These are phyloP conservation scores for Aspergillus pseudoviridinutans DNA, from an alignment of 2,329 filamentous ascomycete genomes.

Conservation along the genomic window DNA sequence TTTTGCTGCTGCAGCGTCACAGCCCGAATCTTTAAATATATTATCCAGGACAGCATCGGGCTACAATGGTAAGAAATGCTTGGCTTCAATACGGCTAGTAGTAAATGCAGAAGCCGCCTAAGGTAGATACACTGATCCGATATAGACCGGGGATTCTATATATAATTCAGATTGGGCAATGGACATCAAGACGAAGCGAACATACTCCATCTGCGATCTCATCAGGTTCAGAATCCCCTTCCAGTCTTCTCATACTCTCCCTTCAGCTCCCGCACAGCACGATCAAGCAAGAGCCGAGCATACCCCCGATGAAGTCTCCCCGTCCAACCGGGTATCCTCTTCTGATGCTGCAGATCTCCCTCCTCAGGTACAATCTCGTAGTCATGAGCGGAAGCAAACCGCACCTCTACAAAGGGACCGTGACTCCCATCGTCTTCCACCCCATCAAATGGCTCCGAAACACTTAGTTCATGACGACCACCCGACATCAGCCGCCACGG, in stretches of 20 bases:
- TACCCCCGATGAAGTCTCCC: conserved; percentile 23
- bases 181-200: too few species aligned
- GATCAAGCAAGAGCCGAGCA: conserved; percentile 23
- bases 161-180: background rate
- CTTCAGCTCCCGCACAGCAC: conserved; percentile 16
- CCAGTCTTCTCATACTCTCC: background rate
- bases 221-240: background rate
- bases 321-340: conserved; percentile 21
- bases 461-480: conserved; percentile 24
- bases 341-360: conserved; percentile 16
- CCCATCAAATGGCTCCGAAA: conserved; percentile 19
- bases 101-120: background rate
- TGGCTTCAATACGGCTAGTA: too few species aligned
- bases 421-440: conserved; percentile 1
- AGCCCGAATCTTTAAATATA: too few species aligned
- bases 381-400: conserved; percentile 24
- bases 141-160: background rate
- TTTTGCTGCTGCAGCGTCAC: too few species aligned
- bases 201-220: background rate
- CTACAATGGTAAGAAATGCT: too few species aligned
- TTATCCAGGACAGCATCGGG: too few species aligned
- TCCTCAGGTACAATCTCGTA: conserved; percentile 22
- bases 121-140: background rate
- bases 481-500: conserved; percentile 25
- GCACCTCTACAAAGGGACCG: conserved; percentile 20